Evolutionary conservation across 225 moss, liverwort and hornwort genomes (phyloP), one percentile per base, ranked within the genome.

Genomic region (Lunularia cruciata): DNA sequence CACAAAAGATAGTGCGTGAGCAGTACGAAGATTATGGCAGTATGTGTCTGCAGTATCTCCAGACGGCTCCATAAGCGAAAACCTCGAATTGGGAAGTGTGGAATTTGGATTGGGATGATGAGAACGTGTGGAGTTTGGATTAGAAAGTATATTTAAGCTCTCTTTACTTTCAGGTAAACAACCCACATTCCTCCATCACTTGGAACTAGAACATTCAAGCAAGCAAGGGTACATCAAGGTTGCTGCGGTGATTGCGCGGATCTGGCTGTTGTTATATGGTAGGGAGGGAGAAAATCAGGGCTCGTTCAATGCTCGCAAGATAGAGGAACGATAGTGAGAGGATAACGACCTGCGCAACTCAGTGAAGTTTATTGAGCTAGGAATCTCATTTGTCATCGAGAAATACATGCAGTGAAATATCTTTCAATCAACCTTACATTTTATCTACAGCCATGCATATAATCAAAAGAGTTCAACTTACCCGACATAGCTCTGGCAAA

Each of bases 401-500:
- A n/a, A n/a, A n/a, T 26, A 33, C 59, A 15, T 60, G 1, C 16
- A 18, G 11, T 8, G 14, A 36, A 30, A 32, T 33, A 3, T 2
- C 31, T 2, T 36, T 14, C 6, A 13, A 3, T 11, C 32, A 40
- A 37, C 1, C 40, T 35, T 27, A 34, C 37, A 5, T 2, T n/a
- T 19, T 34, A 23, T 39, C 6, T 8, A 60, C 1, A 6, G 14
- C 15, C 14, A 36, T 22, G 19, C n/a, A 42, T 22, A n/a, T 2
- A 37, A 62, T n/a, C 8, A 62, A 62, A 22, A 3, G 11, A 4
- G 40, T 28, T 33, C 6, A 40, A 60, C 90, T 51, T 85, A 98
- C 93, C 98, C 98, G 67, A 98, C 93, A 76, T 91, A 98, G 76
- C 98, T 93, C 81, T 98, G 98, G 73, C 98, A 98, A 53, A 98